Evolutionary conservation across 495 filamentous ascomycete species (phyloP).

Genomic region (Bathelium albidoporum): DNA sequence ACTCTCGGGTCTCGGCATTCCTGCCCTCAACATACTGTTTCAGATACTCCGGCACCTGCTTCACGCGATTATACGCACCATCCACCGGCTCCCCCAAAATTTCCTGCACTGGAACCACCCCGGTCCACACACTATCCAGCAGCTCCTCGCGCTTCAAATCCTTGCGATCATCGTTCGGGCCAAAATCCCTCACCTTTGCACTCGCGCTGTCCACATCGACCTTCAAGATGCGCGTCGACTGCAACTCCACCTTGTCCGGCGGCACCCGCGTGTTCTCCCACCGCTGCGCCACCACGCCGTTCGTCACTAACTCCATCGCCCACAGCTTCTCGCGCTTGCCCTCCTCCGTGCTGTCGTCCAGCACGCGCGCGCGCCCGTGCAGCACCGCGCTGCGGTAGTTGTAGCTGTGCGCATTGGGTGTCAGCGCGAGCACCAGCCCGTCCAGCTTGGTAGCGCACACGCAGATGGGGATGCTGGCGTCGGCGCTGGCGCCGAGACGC

Average conservation of each 20-base stretch:
- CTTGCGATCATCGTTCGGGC: conserved; percentile 57
- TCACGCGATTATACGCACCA: conserved; percentile 48
- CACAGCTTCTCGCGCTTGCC: conserved; percentile 58
- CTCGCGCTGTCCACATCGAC: conserved; percentile 61
- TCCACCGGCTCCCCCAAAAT: conserved; percentile 59
- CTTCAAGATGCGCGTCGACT: conserved; percentile 62
- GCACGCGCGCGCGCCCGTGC: conserved; percentile 62
- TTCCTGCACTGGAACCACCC: conserved; percentile 68
- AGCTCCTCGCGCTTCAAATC: conserved; percentile 53
- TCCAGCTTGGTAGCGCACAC: conserved; percentile 60
- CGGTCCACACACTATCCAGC: conserved; percentile 59
- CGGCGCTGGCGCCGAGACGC: conserved; percentile 44
- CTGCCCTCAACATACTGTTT: conserved; percentile 41
- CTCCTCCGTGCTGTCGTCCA: conserved; percentile 39
- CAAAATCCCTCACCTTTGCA: conserved; percentile 65
- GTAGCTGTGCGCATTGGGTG: conserved; percentile 71
- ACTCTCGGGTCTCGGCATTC: conserved; percentile 43
- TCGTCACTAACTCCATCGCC: conserved; percentile 75
- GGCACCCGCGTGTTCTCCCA: conserved; percentile 64
- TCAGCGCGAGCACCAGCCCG: conserved; percentile 65
- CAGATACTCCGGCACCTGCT: conserved; percentile 55
- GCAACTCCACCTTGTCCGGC: conserved; percentile 66
- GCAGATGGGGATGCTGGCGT: conserved; percentile 49
- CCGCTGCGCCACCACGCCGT: conserved; percentile 56
- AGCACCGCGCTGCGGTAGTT: conserved; percentile 81